phyloP scores from a whole-genome alignment of 805 yeast species.

The Hanseniaspora lindneri region DNA sequence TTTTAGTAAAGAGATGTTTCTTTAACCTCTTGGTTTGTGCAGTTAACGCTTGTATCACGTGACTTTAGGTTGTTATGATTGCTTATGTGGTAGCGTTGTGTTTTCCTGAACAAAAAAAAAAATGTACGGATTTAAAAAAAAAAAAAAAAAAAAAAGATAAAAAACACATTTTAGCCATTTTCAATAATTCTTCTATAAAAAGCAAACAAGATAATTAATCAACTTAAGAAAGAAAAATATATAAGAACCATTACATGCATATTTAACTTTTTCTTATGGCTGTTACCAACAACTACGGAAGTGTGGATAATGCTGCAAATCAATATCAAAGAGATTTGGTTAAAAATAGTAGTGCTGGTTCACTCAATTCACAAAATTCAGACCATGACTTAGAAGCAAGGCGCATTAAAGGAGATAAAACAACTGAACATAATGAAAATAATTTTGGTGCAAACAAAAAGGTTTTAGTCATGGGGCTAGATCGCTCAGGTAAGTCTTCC shows the following conservation, averaged over 20 bases:
- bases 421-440: constrained; percentile 30
- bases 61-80: background rate
- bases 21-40: no score
- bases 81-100: background rate
- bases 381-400: constrained; percentile 14
- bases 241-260: no score
- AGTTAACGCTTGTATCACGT: no score
- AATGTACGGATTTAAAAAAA: no score
- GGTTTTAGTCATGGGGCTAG: constrained; percentile 73
- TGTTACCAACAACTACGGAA: constrained; percentile 5
- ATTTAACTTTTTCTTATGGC: background rate
- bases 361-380: constrained; percentile 11
- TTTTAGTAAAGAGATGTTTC: background rate
- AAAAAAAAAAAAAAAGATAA: no score
- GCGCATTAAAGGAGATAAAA: background rate
- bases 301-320: background rate
- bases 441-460: constrained; percentile 44
- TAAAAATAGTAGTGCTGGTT: constrained; percentile 2
- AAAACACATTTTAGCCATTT: no score
- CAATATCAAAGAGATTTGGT: constrained; percentile 6
- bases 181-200: no score
- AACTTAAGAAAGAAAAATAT: background rate
- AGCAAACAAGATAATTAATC: no score
- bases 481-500: constrained; percentile 85
- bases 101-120: no score